These are phyloP conservation scores for Hypomyces perniciosus DNA, from an alignment of 2,329 filamentous ascomycete genomes.

Conservation along the genomic window DNA sequence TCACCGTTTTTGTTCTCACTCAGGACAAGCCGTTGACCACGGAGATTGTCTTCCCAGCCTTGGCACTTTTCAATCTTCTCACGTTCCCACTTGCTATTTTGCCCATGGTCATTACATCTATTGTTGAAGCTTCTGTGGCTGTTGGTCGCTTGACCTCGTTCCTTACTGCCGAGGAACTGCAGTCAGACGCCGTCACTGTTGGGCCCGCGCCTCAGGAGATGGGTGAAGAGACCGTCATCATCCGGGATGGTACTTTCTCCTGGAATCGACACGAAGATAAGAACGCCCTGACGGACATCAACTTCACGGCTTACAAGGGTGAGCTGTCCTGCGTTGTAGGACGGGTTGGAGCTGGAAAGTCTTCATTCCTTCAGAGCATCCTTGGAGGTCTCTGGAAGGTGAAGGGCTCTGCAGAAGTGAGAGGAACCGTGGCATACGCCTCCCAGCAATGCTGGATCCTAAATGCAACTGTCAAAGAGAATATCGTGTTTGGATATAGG, in stretches of 20 bases:
- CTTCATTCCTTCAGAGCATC: conserved; percentile 80
- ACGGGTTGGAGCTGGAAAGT: conserved; percentile 91
- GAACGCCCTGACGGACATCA: conserved; percentile 71
- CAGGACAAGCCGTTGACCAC: conserved; percentile 76
- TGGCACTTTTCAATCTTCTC: conserved; percentile 84
- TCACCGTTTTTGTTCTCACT: conserved; percentile 87
- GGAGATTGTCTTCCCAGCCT: conserved; percentile 89
- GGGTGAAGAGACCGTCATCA: conserved; percentile 80
- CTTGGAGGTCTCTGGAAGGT: conserved; percentile 90
- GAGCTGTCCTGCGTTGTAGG: conserved; percentile 91
- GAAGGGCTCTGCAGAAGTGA: conserved; percentile 74
- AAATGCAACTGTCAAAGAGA: conserved; percentile 95
- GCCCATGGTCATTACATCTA: conserved; percentile 95
- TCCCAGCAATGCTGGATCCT: conserved; percentile 94
- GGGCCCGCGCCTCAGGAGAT: conserved; percentile 64
- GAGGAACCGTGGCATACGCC: conserved; percentile 82
- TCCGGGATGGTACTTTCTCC: conserved; percentile 83
- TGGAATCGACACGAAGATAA: conserved; percentile 81
- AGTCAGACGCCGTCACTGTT: conserved; percentile 70
- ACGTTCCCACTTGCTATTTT: conserved; percentile 91
- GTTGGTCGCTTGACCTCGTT: conserved; percentile 80
- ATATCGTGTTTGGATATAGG: conserved; percentile 92
- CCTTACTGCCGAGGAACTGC: conserved; percentile 82
- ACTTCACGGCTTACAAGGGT: conserved; percentile 84
- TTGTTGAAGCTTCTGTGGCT: conserved; percentile 93